Evolutionary conservation across 2,329 filamentous ascomycete species (phyloP), one percentile per base, ranked within the genome.

Genomic region (Alternaria viburni): DNA sequence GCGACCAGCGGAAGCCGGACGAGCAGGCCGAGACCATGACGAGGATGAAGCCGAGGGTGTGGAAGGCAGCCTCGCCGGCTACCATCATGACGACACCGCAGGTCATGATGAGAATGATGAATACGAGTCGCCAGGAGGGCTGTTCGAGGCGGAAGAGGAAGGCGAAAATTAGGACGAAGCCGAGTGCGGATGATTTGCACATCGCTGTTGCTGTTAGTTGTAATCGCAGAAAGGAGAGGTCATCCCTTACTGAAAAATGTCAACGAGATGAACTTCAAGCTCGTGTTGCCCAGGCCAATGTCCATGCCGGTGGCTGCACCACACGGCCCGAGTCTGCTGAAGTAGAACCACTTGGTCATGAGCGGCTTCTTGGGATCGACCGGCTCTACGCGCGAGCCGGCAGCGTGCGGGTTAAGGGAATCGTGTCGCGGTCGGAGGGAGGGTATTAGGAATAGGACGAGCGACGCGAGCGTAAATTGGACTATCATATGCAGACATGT

Each of bases 41-140:
- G 68, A 99, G 90, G 50, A 93, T 81, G 80, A 99, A 99, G 45
- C 96, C 96, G 28, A 93, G 86, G 0, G 91, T 85, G 72, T 93
- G 89, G 81, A 99, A 99, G 54, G 93, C 90, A 41, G 96, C 90
- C 81, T 99, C 96, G 64, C 95, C 96, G 6, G 93, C 93, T 0
- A 98, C 96, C 96, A 99, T 99, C 89, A 98, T 96, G 65, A 99
- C 86, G 9, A 99, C 95, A 64, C 96, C 96, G 3, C 89, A 74
- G 0, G 94, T 97, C 96, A 99, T 98, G 74, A 91, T 90, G 57
- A 89, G 87, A 70, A 99, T 98, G 70, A 98, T 96, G 68, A 87
- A 85, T 43, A 97, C 91, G 9, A 99, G 87, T 72, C 91, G 92
- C 85, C 91, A 89, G 0, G 95, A 97, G 0, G 93, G 93, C 11